Evolutionary conservation across 163 green algal genomes (phyloP), one percentile per base, ranked within the genome.

Genomic region (Scenedesmus sp.): DNA sequence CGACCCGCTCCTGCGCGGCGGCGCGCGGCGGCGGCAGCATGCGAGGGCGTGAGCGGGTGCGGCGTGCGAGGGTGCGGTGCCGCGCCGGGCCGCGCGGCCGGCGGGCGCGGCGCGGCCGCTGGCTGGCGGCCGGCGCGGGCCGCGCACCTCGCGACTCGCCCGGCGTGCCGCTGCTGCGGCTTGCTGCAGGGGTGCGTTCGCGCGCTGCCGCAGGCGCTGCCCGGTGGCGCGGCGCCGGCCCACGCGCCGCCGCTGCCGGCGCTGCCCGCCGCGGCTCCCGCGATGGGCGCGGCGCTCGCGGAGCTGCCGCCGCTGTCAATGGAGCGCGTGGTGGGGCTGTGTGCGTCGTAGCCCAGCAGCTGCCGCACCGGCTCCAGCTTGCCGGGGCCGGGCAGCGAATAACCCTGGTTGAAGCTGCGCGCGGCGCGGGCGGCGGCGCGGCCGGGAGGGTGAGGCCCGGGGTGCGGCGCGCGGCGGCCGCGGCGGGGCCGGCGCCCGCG

Each of bases 281-380:
- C 50, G 17, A 75, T 51, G 1, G 66, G 66, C 48, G n/a, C 28
- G 26, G 28, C 39, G 33, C 34, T 57, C 33, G 42, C 34, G 57
- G n/a, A 17, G 56, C 56, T 78, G 57, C 56, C 34, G 70, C 39
- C 57, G 42, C 42, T 78, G 50, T 76, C 51, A 26, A 56, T 29
- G 6, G 34, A 58, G 56, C 54, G 54, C 10, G 56, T 54, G 28
- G 54, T 44, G 9, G 72, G 72, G 18, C 58, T 73, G 31, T 73
- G 72, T 1, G 72, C 72, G 47, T 80, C 72, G 17, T 64, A 80
- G 18, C 72, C 72, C 31, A 80, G 60, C 18, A 80, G 72, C 18
- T 54, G 44, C 0, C 72, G 57, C 1, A 58, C 58, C 5, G 72
- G 1, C 39, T 80, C 72, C 47, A 80, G 45, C 31, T 33, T 63